phyloP scores from a whole-genome alignment of 2,329 filamentous ascomycete genomes.

The Botryosphaeria dothidea region DNA sequence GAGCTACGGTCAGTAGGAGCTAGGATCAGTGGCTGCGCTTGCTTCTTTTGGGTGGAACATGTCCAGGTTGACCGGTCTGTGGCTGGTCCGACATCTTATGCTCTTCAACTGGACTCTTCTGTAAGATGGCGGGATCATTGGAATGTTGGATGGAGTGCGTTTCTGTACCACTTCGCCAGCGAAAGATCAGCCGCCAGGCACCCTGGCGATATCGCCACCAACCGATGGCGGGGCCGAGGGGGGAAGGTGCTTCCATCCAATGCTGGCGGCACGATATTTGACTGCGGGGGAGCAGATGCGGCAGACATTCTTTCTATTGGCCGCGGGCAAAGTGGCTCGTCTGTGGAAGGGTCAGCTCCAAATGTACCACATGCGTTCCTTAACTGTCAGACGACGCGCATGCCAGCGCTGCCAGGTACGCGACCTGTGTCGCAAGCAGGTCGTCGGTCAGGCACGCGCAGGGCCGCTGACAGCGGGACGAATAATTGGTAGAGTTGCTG shows the following conservation, averaged over 20 bases:
- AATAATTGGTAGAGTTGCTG: not conserved
- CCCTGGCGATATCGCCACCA: not conserved
- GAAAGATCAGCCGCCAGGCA: not conserved
- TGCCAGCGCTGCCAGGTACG: conserved; percentile 12
- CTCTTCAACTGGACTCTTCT: not conserved
- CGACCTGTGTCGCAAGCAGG: not conserved
- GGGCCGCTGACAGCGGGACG: not conserved
- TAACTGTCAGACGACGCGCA: not conserved
- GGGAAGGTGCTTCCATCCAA: not conserved
- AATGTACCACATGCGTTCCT: conserved; percentile 5
- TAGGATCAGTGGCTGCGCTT: not conserved
- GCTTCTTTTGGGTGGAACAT: not conserved
- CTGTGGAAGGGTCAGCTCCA: not conserved
- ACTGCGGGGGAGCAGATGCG: not conserved
- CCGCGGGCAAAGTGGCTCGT: not conserved
- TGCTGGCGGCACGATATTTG: not conserved
- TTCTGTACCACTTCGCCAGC: not conserved
- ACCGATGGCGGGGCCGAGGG: not conserved
- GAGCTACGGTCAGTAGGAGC: not conserved
- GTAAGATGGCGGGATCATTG: not conserved
- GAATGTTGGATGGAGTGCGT: not conserved
- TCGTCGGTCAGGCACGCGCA: not conserved
- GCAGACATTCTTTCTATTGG: not conserved
- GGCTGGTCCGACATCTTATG: not conserved
- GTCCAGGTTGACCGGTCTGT: not conserved